Evolutionary conservation across 371 early-diverging fungal genomes (phyloP).

Genomic region (Blakeslea trispora): DNA sequence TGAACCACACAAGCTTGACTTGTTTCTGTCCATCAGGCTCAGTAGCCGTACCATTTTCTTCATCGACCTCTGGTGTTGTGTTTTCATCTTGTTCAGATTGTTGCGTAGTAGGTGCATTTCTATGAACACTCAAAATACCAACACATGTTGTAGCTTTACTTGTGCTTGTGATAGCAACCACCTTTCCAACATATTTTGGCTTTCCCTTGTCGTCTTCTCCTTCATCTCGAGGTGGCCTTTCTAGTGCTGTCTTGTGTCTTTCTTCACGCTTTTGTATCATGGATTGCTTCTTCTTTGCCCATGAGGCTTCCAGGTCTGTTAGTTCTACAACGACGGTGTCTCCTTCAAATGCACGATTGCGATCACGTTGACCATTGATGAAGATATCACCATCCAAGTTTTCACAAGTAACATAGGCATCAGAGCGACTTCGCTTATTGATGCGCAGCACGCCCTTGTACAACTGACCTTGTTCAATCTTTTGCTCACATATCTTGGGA

Average conservation of each 20-base stretch:
- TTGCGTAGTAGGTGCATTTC: conserved; percentile 1
- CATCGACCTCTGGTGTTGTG: not conserved
- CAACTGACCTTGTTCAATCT: conserved; percentile 13
- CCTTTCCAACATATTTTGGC: conserved; percentile 29
- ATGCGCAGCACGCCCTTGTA: conserved; percentile 63
- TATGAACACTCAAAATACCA: conserved; percentile 22
- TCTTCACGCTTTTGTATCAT: conserved; percentile 16
- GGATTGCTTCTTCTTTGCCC: conserved; percentile 28
- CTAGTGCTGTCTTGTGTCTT: conserved; percentile 7
- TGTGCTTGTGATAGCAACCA: conserved; percentile 53
- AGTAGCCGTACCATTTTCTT: conserved; percentile 1
- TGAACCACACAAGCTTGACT: conserved; percentile 38
- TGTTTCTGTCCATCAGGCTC: conserved; percentile 4
- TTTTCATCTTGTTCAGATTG: not conserved
- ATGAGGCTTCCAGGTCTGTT: conserved; percentile 50
- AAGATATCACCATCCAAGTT: conserved; percentile 52
- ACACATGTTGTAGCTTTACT: conserved; percentile 48
- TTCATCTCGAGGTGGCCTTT: conserved; percentile 22
- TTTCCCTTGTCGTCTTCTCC: conserved; percentile 23
- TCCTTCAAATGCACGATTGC: conserved; percentile 82
- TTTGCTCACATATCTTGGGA: conserved; percentile 22
- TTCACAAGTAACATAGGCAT: conserved; percentile 70
- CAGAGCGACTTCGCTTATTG: conserved; percentile 60
- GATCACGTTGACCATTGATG: conserved; percentile 55
- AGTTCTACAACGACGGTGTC: conserved; percentile 70